Percentiles rank a stretch among this genome's conserved stretches.
Conservation (phyloP, 2,329 filamentous ascomycete genomes). For the Fusarium torreyae region DNA sequence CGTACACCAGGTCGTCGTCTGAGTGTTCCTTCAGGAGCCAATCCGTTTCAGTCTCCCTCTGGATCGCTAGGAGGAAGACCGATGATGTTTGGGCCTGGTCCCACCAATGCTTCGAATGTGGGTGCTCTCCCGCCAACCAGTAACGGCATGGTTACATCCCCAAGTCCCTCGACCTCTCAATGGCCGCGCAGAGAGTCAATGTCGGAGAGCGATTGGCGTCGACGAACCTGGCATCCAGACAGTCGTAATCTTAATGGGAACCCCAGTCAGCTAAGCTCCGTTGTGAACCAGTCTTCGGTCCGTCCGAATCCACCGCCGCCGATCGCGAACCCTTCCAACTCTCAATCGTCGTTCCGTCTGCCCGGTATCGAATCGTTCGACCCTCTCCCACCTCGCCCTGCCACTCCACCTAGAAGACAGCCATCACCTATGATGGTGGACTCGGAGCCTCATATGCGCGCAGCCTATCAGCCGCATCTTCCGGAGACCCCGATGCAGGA, state of each 20-base stretch:
- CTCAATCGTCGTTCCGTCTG: constrained; percentile 76
- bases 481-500: constrained; percentile 56
- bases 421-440: constrained; percentile 87
- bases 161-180: constrained; percentile 74
- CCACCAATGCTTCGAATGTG: constrained; percentile 69
- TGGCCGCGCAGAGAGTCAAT: constrained; percentile 78
- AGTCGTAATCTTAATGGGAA: constrained; percentile 75
- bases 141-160: constrained; percentile 74
- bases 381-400: constrained; percentile 75
- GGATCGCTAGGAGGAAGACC: constrained; percentile 70
- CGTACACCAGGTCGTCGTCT: constrained; percentile 80
- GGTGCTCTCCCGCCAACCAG: constrained; percentile 69
- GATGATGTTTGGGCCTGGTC: constrained; percentile 67
- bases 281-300: constrained; percentile 77
- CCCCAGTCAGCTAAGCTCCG: constrained; percentile 81
- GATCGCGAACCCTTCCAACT: constrained; percentile 62
- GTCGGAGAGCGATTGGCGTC: constrained; percentile 82
- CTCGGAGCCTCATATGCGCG: constrained; percentile 58
- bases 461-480: constrained; percentile 47
- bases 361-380: constrained; percentile 96
- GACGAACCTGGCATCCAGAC: constrained; percentile 93
- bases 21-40: constrained; percentile 83
- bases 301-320: constrained; percentile 69
- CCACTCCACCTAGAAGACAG: constrained; percentile 74
- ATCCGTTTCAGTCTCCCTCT: constrained; percentile 78